Evolutionary conservation across 2,329 filamentous ascomycete species (phyloP).

Genomic region (Neophaeococcomyces aloes): DNA sequence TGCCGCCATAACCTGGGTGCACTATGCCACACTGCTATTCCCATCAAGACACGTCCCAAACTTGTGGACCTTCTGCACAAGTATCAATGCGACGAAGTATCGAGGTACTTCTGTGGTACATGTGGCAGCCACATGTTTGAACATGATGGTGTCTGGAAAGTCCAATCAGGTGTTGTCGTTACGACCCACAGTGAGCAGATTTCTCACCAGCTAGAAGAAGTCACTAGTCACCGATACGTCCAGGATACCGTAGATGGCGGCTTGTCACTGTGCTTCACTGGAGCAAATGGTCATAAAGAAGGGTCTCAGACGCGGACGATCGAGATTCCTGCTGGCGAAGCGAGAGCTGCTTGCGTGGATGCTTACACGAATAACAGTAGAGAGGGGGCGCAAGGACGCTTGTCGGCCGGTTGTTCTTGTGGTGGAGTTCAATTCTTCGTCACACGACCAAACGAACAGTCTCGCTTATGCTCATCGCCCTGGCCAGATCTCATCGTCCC

Average conservation of each 20-base stretch:
- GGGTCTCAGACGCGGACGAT: constrained; percentile 7
- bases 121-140: constrained; percentile 25
- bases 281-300: constrained; percentile 24
- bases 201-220: constrained; percentile 15
- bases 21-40: neutral
- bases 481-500: constrained; percentile 47
- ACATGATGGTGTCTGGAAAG: constrained; percentile 19
- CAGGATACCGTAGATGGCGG: constrained; percentile 21
- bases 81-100: constrained; percentile 37
- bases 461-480: constrained; percentile 35
- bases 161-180: constrained; percentile 19
- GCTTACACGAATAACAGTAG: neutral
- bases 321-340: constrained; percentile 37
- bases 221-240: constrained; percentile 19
- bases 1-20: constrained; percentile 8
- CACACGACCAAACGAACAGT: constrained; percentile 43
- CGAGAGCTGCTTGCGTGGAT: constrained; percentile 22
- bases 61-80: constrained; percentile 29
- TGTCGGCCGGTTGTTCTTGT: constrained; percentile 31
- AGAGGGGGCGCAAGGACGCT: neutral
- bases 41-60: constrained; percentile 24
- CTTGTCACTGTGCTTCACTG: constrained; percentile 17
- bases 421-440: constrained; percentile 47
- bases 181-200: constrained; percentile 11
- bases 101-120: constrained; percentile 19